phyloP scores from a whole-genome alignment of 805 yeast genomes.

The Saturnispora diversa region DNA sequence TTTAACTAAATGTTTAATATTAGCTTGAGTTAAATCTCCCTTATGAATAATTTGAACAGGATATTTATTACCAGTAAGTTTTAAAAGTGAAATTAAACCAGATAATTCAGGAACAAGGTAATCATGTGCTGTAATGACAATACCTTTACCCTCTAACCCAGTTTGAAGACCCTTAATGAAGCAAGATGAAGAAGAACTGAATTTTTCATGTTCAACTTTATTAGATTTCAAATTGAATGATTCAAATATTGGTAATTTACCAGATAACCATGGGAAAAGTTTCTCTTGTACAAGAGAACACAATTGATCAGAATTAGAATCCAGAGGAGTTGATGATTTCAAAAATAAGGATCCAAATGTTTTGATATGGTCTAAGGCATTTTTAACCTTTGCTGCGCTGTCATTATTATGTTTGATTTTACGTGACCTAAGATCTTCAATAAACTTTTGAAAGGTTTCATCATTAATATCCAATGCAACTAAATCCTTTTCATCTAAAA shows the following conservation, averaged over 20 bases:
- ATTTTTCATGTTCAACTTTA: slow-evolving; percentile 3
- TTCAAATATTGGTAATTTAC: slow-evolving; percentile 32
- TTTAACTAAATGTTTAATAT: slow-evolving; percentile 29
- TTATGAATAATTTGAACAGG: slow-evolving; percentile 44
- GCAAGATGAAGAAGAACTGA: slow-evolving; percentile 16
- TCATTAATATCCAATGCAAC: slow-evolving; percentile 20
- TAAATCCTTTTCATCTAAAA: slow-evolving; percentile 22
- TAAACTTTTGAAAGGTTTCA: slow-evolving; percentile 17
- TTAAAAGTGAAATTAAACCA: slow-evolving; percentile 40
- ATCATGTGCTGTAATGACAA: slow-evolving; percentile 45
- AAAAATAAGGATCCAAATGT: slow-evolving; percentile 23
- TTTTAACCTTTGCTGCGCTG: slow-evolving; percentile 21
- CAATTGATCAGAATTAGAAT: slow-evolving; percentile 3
- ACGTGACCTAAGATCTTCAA: slow-evolving; percentile 17
- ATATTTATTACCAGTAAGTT: slow-evolving; percentile 40
- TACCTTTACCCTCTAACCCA: slow-evolving; percentile 39
- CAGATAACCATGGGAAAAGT: slow-evolving; percentile 38
- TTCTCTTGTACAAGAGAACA: slow-evolving; percentile 19
- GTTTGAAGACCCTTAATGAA: slow-evolving; percentile 25
- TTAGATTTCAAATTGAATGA: slow-evolving; percentile 25
- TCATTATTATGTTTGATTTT: slow-evolving; percentile 22
- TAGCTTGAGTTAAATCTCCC: slow-evolving; percentile 28
- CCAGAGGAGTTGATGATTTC: neutral
- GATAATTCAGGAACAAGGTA: slow-evolving; percentile 38
- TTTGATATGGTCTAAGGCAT: slow-evolving; percentile 23